Base-by-base conservation (phyloP, 2,329 filamentous ascomycete species). In the Chaetothyriales sp. region DNA sequence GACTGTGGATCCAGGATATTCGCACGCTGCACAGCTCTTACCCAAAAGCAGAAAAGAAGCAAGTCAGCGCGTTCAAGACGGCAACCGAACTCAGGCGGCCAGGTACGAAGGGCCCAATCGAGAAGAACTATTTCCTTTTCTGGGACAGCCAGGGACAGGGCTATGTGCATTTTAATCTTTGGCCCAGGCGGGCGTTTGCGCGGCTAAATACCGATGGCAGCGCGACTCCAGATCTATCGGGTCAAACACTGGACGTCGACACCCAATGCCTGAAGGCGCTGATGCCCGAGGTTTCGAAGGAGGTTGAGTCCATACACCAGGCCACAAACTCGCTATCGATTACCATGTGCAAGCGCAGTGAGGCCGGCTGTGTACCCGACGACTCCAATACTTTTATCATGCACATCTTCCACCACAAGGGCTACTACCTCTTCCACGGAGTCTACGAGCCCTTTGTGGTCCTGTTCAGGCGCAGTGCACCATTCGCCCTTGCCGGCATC, bases 61-160 rank as follows among this genome's bases (percentile, higher is more conserved):
- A 20, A 4, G 37, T 51, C 10, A 46, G 51, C 19, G 18, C 5
- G 18, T 53, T 55, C 37, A 37, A 43, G 78, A 78, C 60, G 60
- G 66, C 44, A n/a, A 55, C 47, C 9, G 55, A 57, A 20, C 61
- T 82, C 2, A 72, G 74, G 44, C 67, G 77, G 0, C 77, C 76
- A 0, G 54, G 58, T 1, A 71, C 74, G 0, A 74, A 67, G 59
- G 60, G 61, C 2, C 37, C 58, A 0, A 59, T 80, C 28, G 77
- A 82, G 64, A 81, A 81, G 71, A 81, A 82, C 59, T 82, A 70
- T 68, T 81, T 81, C 55, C 54, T 77, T 2, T 81, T 81, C 65
- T 82, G 78, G 78, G 77, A 80, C 54, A 52, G 55, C 0, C 52
- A 65, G 0, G 70, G 69, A 5, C 61, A 68, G 18, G 64, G 71